A percentile compares a stretch with the other conserved stretches of the same genome.
phyloP scores from a whole-genome alignment of 352 stramenopile species.

The Nothophytophthora sp. region DNA sequence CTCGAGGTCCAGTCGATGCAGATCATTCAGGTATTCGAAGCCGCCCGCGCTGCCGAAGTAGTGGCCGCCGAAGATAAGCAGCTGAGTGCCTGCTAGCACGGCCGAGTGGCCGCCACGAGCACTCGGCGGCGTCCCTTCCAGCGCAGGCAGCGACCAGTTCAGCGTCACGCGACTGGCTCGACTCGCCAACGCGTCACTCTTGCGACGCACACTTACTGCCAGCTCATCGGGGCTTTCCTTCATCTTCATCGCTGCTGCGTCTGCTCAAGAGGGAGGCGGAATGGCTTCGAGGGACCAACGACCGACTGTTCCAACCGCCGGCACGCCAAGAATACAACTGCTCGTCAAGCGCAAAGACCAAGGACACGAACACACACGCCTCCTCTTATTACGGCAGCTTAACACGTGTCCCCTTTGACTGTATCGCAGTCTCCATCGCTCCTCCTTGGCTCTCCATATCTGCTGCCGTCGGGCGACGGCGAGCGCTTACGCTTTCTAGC shows the following conservation, averaged over 20 bases:
- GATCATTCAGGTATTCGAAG: slow-evolving; percentile 92
- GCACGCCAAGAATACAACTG: too few relatives aligned
- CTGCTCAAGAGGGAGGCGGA: too few relatives aligned
- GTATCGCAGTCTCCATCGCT: background rate
- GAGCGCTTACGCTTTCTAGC: slow-evolving; percentile 39
- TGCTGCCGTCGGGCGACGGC: slow-evolving; percentile 4
- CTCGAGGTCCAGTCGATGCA: slow-evolving; percentile 86
- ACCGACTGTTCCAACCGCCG: slow-evolving; percentile 11
- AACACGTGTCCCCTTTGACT: background rate
- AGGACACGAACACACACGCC: too few relatives aligned
- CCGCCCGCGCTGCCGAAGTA: slow-evolving; percentile 83
- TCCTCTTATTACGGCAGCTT: slow-evolving; percentile 8
- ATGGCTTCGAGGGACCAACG: background rate
- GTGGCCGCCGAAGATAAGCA: slow-evolving; percentile 90
- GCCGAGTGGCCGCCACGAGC: slow-evolving; percentile 72
- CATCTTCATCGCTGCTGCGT: slow-evolving; percentile 8
- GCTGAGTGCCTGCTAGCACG: slow-evolving; percentile 71
- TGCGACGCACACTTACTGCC: slow-evolving; percentile 19
- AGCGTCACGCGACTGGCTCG: slow-evolving; percentile 52
- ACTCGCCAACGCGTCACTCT: slow-evolving; percentile 16
- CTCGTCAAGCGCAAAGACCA: too few relatives aligned
- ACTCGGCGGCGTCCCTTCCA: slow-evolving; percentile 56
- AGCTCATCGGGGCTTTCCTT: slow-evolving; percentile 19
- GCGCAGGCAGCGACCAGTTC: slow-evolving; percentile 53
- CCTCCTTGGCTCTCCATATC: background rate